Evolutionary conservation across 257 asterid species (phyloP), one percentile per base, ranked within the genome.

Genomic region (Coffea eugenioides): DNA sequence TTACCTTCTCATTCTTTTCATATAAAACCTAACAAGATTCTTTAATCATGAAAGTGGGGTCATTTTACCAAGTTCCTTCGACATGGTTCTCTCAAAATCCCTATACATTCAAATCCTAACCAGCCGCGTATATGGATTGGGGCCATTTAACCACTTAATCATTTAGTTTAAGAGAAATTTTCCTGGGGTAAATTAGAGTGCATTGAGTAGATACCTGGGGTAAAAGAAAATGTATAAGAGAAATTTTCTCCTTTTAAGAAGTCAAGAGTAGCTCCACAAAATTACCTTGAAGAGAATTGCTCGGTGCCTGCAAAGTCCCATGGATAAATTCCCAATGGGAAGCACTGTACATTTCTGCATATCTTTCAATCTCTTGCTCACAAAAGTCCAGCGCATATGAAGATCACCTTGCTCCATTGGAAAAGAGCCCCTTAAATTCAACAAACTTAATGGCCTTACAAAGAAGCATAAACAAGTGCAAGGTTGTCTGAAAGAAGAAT

Each of bases 261-360:
- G 56, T 25, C 65, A 23, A 67, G 21, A 51, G 69, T 25, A 36
- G 67, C 71, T 64, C 21, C 14, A 52, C 16, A n/a, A 27, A 71
- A 74, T 86, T 76, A 96, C 99, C 97, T 96, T 96, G 88, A 94
- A 96, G 77, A 96, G 83, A 82, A 96, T 89, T 66, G 98, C 97
- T 21, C 99, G 97, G 79, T 96, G 99, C 89, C 98, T 91, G 88
- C 99, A 96, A 74, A 94, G 97, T 77, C 97, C 99, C 88, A 87
- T 84, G 27, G 97, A 92, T 75, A 92, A 87, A 80, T 84, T 89
- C 76, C 99, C 97, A 64, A 96, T 88, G 25, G 99, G 99, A 62
- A 96, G 86, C 43, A 92, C 97, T 81, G 91, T 78, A 82, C 98
- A 90, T 83, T 92, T 93, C 83, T 91, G 90, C 45, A 84, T 52